These are phyloP conservation scores for Petrea volubilis DNA, from an alignment of 257 asterid genomes.

Conservation along the genomic window DNA sequence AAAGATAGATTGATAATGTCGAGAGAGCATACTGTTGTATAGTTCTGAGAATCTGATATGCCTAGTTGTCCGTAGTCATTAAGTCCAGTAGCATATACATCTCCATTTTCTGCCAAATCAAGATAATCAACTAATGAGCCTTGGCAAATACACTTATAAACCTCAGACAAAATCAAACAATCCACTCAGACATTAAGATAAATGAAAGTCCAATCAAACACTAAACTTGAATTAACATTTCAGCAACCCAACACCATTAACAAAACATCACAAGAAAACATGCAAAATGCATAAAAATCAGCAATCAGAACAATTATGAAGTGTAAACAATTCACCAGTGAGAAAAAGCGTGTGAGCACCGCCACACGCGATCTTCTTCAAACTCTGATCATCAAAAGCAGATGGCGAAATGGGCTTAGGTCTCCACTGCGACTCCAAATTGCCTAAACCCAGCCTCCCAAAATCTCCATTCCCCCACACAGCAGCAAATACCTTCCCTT, in stretches of 20 bases:
- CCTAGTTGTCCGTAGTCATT: conserved; percentile 98
- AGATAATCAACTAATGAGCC: conserved; percentile 31
- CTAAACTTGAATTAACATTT: background rate
- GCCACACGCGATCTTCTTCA: conserved; percentile 81
- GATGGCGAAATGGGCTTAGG: conserved; percentile 60
- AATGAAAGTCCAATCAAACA: background rate
- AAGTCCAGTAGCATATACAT: conserved; percentile 87
- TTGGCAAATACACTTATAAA: conserved; percentile 15
- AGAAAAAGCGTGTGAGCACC: conserved; percentile 98
- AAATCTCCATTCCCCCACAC: conserved; percentile 98
- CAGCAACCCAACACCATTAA: background rate
- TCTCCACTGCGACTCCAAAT: conserved; percentile 75
- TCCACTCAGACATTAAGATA: background rate
- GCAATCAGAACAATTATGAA: background rate
- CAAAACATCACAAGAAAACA: background rate
- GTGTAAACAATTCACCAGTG: conserved; percentile 51
- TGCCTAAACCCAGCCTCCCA: conserved; percentile 91
- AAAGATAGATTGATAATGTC: conserved; percentile 1
- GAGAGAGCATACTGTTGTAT: conserved; percentile 68
- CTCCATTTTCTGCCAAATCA: conserved; percentile 74
- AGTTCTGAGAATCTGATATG: conserved; percentile 53
- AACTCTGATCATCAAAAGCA: conserved; percentile 63
- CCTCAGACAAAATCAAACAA: background rate
- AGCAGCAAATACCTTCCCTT: conserved; percentile 66
- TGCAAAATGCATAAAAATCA: background rate